Conservation (phyloP, 257 asterid species). For the Solanum virginianum region DNA sequence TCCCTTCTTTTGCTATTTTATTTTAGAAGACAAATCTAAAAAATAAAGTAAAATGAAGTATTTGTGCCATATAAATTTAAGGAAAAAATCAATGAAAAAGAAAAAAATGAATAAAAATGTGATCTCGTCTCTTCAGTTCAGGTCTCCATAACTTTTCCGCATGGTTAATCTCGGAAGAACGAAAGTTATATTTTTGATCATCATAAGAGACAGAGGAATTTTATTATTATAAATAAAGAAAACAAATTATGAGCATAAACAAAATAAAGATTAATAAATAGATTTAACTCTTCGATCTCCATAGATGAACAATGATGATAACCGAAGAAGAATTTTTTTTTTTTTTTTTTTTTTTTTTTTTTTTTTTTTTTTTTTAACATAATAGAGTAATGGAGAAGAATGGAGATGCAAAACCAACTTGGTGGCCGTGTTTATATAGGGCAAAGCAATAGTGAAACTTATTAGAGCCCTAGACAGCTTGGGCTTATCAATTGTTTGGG, state of each 20-base stretch:
- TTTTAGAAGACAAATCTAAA: no score
- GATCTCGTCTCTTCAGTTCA: slow-evolving; percentile 36
- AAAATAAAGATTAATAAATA: background rate
- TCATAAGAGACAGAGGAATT: slow-evolving; percentile 23
- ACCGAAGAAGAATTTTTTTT: background rate
- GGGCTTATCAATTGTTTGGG: background rate
- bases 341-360: no score
- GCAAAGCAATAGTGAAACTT: background rate
- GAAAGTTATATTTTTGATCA: slow-evolving; percentile 35
- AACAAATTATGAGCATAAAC: background rate
- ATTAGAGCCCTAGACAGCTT: background rate
- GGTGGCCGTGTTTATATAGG: background rate
- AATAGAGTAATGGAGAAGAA: background rate
- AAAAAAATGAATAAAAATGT: background rate
- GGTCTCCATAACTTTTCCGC: slow-evolving; percentile 54
- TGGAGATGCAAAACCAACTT: background rate
- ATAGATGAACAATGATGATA: background rate
- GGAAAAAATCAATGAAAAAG: background rate
- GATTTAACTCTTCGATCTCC: background rate
- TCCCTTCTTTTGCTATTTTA: no score
- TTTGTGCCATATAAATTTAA: no score
- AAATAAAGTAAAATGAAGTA: no score
- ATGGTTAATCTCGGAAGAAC: slow-evolving; percentile 43
- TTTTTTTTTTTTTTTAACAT: no score
- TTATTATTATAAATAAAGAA: background rate